A percentile compares a stretch with the other conserved stretches of the same genome.
Evolutionary conservation across 495 filamentous ascomycete genomes (phyloP).

Genomic region (Alectoria sarmentosa): DNA sequence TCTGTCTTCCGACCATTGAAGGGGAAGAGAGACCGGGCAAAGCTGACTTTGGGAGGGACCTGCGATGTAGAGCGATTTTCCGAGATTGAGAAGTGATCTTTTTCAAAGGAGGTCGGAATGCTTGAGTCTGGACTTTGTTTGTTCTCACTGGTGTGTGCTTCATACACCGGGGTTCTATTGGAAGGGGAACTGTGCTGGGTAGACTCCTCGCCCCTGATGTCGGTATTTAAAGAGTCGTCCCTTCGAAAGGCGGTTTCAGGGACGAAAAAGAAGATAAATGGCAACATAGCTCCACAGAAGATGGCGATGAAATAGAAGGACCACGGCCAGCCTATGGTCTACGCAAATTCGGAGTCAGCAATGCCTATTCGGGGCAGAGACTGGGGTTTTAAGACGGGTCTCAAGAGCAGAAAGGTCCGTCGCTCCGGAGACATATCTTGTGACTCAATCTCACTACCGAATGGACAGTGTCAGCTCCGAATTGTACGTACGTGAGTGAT

Average conservation of each 20-base stretch:
- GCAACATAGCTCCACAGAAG: conserved; percentile 55
- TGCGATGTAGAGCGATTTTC: neutral
- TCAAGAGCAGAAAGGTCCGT: neutral
- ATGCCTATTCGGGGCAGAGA: neutral
- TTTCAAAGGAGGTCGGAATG: conserved; percentile 5
- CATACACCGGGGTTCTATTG: neutral
- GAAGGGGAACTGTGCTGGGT: neutral
- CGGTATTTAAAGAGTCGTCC: conserved; percentile 55
- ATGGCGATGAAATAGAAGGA: conserved; percentile 68
- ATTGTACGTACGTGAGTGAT: conserved; percentile 49
- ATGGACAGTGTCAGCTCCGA: neutral
- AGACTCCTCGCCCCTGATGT: conserved; percentile 35
- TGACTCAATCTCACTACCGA: neutral
- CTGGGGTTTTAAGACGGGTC: neutral
- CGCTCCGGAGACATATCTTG: neutral
- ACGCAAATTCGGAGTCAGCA: neutral
- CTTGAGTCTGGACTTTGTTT: conserved; percentile 7
- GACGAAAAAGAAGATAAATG: conserved; percentile 66
- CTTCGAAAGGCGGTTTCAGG: conserved; percentile 80
- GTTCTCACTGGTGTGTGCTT: neutral
- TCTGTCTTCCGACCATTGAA: conserved; percentile 79
- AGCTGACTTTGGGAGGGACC: conserved; percentile 42
- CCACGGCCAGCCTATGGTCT: conserved; percentile 71
- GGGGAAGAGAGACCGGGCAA: conserved; percentile 49
- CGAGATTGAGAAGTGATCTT: neutral